A percentile compares a stretch with the other conserved stretches of the same genome.
phyloP scores from a whole-genome alignment of 768 basidiomycete species.

The Lactifluus pinguis region DNA sequence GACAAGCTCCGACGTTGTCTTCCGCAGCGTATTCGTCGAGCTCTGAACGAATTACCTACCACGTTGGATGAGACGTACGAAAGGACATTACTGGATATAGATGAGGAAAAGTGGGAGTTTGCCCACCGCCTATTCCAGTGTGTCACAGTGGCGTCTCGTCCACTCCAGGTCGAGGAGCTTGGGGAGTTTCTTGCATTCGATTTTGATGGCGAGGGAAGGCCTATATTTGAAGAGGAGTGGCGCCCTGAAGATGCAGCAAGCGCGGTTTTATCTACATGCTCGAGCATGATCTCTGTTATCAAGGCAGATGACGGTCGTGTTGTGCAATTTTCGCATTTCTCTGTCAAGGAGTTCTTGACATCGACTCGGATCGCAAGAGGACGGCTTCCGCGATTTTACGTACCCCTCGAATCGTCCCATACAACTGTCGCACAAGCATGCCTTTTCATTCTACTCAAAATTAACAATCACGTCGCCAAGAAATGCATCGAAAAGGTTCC shows the following conservation, averaged over 20 bases:
- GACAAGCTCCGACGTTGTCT: background rate
- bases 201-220: background rate
- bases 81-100: background rate
- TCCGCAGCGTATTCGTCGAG: background rate
- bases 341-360: background rate
- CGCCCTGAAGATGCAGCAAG: background rate
- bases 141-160: background rate
- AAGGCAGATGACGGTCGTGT: background rate
- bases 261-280: background rate
- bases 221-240: background rate
- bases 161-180: background rate
- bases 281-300: background rate
- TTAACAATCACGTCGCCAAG: background rate
- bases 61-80: background rate
- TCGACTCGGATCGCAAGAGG: background rate
- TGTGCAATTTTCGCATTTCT: slow-evolving; percentile 1
- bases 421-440: background rate
- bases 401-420: background rate
- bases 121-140: background rate
- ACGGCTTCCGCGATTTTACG: background rate
- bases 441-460: background rate
- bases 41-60: background rate
- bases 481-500: too few species aligned
- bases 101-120: background rate
- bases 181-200: background rate